These are phyloP conservation scores for Aspergillus panamensis DNA, from an alignment of 495 filamentous ascomycete genomes.

Conservation along the genomic window DNA sequence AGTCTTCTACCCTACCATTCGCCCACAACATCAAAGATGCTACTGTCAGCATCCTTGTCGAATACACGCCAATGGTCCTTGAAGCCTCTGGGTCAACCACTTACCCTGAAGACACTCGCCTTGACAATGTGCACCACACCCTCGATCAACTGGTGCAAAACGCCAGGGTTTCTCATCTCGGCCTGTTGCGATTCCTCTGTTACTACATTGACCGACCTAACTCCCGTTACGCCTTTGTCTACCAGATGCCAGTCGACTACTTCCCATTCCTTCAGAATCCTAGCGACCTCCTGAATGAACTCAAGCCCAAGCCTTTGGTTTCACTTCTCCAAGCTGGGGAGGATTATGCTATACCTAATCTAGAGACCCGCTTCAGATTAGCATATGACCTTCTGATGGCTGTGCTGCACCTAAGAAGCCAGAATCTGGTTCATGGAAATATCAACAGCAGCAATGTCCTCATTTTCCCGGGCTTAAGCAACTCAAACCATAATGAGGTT, in stretches of 20 bases:
- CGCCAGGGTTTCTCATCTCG: constrained; percentile 54
- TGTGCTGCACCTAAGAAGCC: constrained; percentile 69
- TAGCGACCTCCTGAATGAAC: constrained; percentile 38
- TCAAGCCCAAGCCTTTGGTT: constrained; percentile 45
- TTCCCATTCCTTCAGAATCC: constrained; percentile 46
- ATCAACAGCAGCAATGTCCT: constrained; percentile 77
- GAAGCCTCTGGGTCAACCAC: constrained; percentile 31
- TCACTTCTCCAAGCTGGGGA: constrained; percentile 48
- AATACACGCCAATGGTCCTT: constrained; percentile 46
- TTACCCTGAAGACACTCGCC: constrained; percentile 26
- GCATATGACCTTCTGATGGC: constrained; percentile 76
- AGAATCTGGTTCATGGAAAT: constrained; percentile 74
- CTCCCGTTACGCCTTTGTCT: constrained; percentile 77
- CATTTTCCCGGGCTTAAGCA: constrained; percentile 59
- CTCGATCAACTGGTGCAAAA: constrained; percentile 47
- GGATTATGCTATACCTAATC: constrained; percentile 48
- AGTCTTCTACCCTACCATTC: constrained; percentile 39
- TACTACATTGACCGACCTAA: constrained; percentile 78
- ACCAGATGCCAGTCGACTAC: constrained; percentile 67
- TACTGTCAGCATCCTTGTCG: constrained; percentile 42
- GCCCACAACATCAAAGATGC: constrained; percentile 36
- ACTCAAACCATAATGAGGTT: constrained; percentile 38
- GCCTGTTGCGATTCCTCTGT: constrained; percentile 71
- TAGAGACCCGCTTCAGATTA: constrained; percentile 81
- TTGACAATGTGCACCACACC: constrained; percentile 41